phyloP scores from a whole-genome alignment of 2,329 filamentous ascomycete species.

The Exophiala viscosa region DNA sequence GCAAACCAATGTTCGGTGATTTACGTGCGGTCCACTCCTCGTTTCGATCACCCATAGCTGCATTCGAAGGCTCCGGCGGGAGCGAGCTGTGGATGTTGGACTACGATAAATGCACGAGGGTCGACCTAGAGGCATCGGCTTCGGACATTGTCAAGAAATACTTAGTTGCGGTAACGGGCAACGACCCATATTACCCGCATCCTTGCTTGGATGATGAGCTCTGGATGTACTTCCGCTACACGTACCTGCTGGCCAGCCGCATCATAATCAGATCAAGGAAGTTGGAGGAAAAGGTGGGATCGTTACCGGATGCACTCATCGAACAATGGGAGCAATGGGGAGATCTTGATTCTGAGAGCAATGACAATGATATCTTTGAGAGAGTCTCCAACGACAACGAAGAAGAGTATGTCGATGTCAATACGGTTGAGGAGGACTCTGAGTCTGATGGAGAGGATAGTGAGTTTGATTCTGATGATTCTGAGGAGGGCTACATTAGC shows the following conservation, averaged over 20 bases:
- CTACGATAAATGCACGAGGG: constrained; percentile 10
- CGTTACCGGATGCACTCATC: constrained; percentile 9
- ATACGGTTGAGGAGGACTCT: too few species aligned
- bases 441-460: too few species aligned
- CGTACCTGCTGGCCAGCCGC: constrained; percentile 13
- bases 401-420: neutral
- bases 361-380: constrained; percentile 15
- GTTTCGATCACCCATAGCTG: too few species aligned
- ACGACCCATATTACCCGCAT: constrained; percentile 22
- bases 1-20: too few species aligned
- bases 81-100: constrained; percentile 21
- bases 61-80: neutral
- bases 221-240: constrained; percentile 7
- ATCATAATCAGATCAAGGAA: constrained; percentile 4
- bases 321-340: constrained; percentile 18
- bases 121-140: constrained; percentile 1
- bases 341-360: constrained; percentile 1
- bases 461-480: too few species aligned
- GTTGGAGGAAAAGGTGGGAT: neutral
- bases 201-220: constrained; percentile 6
- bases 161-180: constrained; percentile 20
- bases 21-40: too few species aligned
- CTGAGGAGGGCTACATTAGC: too few species aligned
- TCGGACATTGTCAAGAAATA: constrained; percentile 7
- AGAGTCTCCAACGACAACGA: neutral